phyloP scores from a whole-genome alignment of 2,329 filamentous ascomycete species.

The Raffaelea deltoideospora region DNA sequence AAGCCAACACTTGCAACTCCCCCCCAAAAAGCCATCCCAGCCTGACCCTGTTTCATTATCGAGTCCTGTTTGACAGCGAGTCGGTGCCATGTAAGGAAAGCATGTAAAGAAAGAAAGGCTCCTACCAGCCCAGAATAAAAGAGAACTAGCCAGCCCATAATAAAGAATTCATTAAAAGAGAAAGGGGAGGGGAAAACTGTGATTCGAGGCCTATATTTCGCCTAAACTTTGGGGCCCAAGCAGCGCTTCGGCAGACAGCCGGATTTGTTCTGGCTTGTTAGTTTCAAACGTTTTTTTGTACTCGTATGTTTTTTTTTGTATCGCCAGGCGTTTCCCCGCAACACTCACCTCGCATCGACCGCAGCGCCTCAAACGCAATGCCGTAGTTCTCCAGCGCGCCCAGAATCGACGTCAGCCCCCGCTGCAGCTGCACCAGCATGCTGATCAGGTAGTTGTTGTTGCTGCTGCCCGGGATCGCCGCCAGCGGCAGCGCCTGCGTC shows the following conservation, averaged over 20 bases:
- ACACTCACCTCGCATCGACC: slow-evolving; percentile 27
- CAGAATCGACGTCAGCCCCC: slow-evolving; percentile 24
- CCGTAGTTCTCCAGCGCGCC: slow-evolving; percentile 26
- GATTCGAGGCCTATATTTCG: neutral
- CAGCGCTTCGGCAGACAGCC: slow-evolving; percentile 7
- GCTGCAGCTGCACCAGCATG: slow-evolving; percentile 23
- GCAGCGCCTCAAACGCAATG: slow-evolving; percentile 27
- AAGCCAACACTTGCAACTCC: too few relatives aligned
- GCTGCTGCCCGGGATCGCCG: slow-evolving; percentile 8
- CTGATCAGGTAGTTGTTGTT: slow-evolving; percentile 14
- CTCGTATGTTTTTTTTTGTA: too few relatives aligned
- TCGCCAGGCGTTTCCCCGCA: neutral
- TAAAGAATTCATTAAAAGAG: too few relatives aligned
- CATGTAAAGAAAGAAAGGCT: too few relatives aligned
- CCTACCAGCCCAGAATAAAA: too few relatives aligned
- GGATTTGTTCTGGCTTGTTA: slow-evolving; percentile 3
- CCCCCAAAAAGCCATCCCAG: too few relatives aligned
- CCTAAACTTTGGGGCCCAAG: slow-evolving; percentile 2
- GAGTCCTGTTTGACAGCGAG: too few relatives aligned
- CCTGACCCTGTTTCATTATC: too few relatives aligned
- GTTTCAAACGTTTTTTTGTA: neutral
- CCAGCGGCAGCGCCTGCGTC: slow-evolving; percentile 21
- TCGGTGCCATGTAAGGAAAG: too few relatives aligned
- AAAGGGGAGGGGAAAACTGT: too few relatives aligned
- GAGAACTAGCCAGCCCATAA: too few relatives aligned